Evolutionary conservation across 441 rosid genomes (phyloP), one percentile per base, ranked within the genome.

Genomic region (Adansonia madagascariensis): DNA sequence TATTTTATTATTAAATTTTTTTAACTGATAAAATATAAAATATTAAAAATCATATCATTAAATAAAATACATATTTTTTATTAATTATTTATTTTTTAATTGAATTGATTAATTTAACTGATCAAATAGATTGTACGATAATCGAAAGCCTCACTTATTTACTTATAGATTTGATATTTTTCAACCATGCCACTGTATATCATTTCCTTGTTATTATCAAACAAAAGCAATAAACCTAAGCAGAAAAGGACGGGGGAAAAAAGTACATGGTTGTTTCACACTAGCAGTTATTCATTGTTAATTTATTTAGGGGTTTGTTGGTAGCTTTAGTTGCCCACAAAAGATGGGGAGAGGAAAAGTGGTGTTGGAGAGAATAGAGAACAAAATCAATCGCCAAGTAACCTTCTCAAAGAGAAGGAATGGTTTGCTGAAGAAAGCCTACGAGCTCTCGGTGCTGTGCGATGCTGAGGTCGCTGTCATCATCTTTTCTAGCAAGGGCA

Each of bases 261-360:
- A 47, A 47, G 4, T 14, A 8, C 1, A 31, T 8, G 4, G 10
- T 24, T 22, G 11, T 68, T 47, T 6, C 8, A 66, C 7, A 1
- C 11, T 8, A 7, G 56, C 17, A 9, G 24, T 50, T 27, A 15
- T 14, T 50, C 27, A 52, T 50, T 67, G 71, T 9, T 20, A 24
- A 24, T 14, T 8, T 31, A 3, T 8, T 10, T 31, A 24, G 7
- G 61, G 20, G 4, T 0, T 9, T 4, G 1, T 10, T 9, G 1
- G 20, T 50, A 12, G 43, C 14, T 70, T 70, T 24, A 7, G 31
- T 52, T 52, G 12, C 18, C 18, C 3, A 8, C 0, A 6, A 44
- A 17, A 67, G 15, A 84, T 80, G 89, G 84, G 87, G 15, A 82
- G 89, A 82, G 89, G 87, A 10, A 86, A 82, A 67, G 82, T 86